phyloP scores from a whole-genome alignment of 2,329 filamentous ascomycete genomes.

The Lasiodiplodia citricola region DNA sequence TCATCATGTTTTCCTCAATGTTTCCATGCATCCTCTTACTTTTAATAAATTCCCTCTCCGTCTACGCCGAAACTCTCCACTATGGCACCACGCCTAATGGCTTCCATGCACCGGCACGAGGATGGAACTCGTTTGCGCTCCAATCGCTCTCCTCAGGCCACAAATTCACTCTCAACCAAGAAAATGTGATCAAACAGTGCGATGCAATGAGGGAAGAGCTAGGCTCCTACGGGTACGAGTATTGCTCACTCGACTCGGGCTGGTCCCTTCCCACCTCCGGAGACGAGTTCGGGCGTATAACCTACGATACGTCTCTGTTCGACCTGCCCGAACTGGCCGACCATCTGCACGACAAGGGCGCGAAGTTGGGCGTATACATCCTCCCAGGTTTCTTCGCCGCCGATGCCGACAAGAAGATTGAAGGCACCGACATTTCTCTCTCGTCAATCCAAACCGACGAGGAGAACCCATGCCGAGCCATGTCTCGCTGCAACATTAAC shows the following conservation, averaged over 20 bases:
- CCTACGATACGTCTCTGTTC: slow-evolving; percentile 32
- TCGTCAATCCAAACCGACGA: slow-evolving; percentile 31
- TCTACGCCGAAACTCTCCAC: neutral
- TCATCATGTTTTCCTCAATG: neutral
- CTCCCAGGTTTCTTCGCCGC: slow-evolving; percentile 34
- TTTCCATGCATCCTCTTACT: neutral
- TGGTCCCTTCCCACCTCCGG: slow-evolving; percentile 33
- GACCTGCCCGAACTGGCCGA: slow-evolving; percentile 33
- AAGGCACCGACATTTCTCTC: slow-evolving; percentile 33
- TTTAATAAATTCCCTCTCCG: neutral
- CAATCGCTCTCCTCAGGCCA: slow-evolving; percentile 31
- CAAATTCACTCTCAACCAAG: slow-evolving; percentile 31
- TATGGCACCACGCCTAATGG: slow-evolving; percentile 31
- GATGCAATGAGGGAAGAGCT: slow-evolving; percentile 26
- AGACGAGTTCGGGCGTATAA: slow-evolving; percentile 37
- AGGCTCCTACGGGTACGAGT: slow-evolving; percentile 32
- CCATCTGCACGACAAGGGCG: slow-evolving; percentile 33
- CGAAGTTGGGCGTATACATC: slow-evolving; percentile 37
- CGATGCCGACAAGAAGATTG: slow-evolving; percentile 34
- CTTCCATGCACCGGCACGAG: slow-evolving; percentile 30
- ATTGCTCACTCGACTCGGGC: slow-evolving; percentile 37
- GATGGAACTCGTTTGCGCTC: slow-evolving; percentile 37
- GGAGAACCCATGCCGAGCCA: slow-evolving; percentile 24
- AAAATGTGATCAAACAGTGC: slow-evolving; percentile 32
- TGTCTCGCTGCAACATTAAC: slow-evolving; percentile 33